Evolutionary conservation across 2,329 filamentous ascomycete species (phyloP), one percentile per base, ranked within the genome.

Genomic region (Sclerotinia subarctica): DNA sequence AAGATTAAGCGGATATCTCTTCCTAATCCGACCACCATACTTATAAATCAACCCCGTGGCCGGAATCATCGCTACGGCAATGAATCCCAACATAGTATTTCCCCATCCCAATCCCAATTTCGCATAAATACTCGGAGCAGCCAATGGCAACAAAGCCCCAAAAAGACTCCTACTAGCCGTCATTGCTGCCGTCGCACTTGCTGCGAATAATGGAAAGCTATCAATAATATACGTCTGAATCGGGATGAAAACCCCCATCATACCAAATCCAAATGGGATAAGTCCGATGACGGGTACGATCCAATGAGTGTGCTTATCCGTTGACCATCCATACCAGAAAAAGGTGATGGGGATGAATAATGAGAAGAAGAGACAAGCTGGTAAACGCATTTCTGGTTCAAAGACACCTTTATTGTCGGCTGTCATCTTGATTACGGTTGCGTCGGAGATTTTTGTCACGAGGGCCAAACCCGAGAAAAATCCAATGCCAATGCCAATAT

Each of bases 271-370:
- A 21, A 83, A 82, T 0, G 82, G 58, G 0, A 72, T 74, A 0
- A 78, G 74, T 0, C 79, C 81, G 0, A 81, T 72, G 5, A 83
- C 78, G 7, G 78, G 76, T 0, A 79, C 80, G 78, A 82, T 82
- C 67, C 80, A 79, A 21, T 78, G 79, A 42, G 82, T 78, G 21
- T 66, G 70, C 0, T 78, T 68, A 38, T 79, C 78, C 6, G 78
- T 77, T 2, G 81, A 81, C 82, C 82, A 84, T 15, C 80, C 82
- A 17, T 83, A 76, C 82, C 82, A 83, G 71, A 83, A 83, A 0
- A 84, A 77, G 3, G 78, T 78, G 19, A 83, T 73, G 0, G 82
- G 80, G 5, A 83, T 78, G 2, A 79, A 71, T 1, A 79, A 77
- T 1, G 79, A 75, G 1, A 79, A 81, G 3, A 81, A 69, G 70